phyloP scores from a whole-genome alignment of 2,329 filamentous ascomycete species.

The Trichophyton verrucosum region DNA sequence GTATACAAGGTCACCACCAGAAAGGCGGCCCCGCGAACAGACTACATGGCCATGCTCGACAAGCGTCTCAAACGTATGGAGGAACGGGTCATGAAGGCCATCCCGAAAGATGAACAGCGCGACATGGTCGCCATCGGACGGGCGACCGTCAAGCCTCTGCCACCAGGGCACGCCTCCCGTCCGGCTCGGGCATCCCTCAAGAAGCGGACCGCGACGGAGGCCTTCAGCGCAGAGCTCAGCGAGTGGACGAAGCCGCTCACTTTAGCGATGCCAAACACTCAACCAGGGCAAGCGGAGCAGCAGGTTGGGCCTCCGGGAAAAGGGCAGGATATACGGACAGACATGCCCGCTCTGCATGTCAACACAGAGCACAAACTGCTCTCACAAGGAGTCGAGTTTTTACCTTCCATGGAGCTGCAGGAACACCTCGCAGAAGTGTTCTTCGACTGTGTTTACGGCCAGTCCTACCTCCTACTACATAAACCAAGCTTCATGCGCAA shows the following conservation, averaged over 20 bases:
- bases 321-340: constrained; percentile 19
- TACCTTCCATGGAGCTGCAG: constrained; percentile 78
- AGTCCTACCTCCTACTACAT: constrained; percentile 86
- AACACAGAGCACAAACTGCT: constrained; percentile 65
- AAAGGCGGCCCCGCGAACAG: constrained; percentile 85
- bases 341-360: constrained; percentile 47
- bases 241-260: constrained; percentile 54
- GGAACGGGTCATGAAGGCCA: constrained; percentile 88
- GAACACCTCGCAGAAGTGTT: constrained; percentile 89
- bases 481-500: constrained; percentile 96
- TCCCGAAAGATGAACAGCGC: constrained; percentile 74
- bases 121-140: constrained; percentile 56
- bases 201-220: constrained; percentile 76
- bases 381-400: constrained; percentile 65
- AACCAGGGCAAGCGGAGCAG: constrained; percentile 9
- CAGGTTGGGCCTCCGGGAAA: constrained; percentile 32
- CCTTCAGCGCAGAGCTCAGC: constrained; percentile 70
- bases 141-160: constrained; percentile 72
- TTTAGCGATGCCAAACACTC: neutral
- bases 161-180: constrained; percentile 45
- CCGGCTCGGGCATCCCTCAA: constrained; percentile 43
- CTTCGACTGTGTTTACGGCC: constrained; percentile 91
- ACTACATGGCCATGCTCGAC: constrained; percentile 98
- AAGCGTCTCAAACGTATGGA: constrained; percentile 95
- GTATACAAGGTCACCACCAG: constrained; percentile 95